These are phyloP conservation scores for Eimeria praecox DNA, from an alignment of 169 alveolate genomes.

Conservation along the genomic window DNA sequence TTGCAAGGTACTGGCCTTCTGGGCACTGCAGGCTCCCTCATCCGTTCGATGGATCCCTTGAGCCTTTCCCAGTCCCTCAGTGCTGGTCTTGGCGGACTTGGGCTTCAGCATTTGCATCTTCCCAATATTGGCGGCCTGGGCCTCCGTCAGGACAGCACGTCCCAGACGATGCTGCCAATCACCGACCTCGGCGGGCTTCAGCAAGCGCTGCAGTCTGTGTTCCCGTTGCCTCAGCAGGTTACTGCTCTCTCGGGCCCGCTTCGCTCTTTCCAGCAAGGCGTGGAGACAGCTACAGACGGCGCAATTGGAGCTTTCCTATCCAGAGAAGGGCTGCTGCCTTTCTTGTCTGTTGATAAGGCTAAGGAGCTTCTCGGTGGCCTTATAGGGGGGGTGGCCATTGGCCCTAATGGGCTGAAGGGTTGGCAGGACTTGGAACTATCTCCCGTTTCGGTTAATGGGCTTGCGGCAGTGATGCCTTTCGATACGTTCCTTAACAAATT, in stretches of 20 bases:
- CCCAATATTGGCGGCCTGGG: constrained; percentile 48
- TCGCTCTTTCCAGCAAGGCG: constrained; percentile 62
- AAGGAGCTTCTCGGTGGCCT: constrained; percentile 50
- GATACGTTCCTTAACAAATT: constrained; percentile 47
- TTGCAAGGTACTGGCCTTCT: constrained; percentile 17
- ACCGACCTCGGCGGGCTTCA: constrained; percentile 29
- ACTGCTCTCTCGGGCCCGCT: constrained; percentile 44
- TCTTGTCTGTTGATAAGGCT: constrained; percentile 28
- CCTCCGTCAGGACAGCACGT: not conserved
- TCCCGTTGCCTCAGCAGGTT: constrained; percentile 35
- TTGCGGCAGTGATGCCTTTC: constrained; percentile 53
- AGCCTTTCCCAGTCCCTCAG: constrained; percentile 27
- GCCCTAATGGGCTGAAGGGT: constrained; percentile 1
- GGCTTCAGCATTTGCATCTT: constrained; percentile 44
- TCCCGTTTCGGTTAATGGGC: constrained; percentile 29
- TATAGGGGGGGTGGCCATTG: constrained; percentile 45
- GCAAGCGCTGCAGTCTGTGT: not conserved
- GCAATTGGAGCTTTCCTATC: constrained; percentile 41
- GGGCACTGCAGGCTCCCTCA: constrained; percentile 28
- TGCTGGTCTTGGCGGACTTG: constrained; percentile 58
- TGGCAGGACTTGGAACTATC: constrained; percentile 60
- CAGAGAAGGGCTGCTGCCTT: constrained; percentile 42
- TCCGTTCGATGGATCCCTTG: constrained; percentile 54
- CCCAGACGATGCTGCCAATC: not conserved
- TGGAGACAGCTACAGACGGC: constrained; percentile 47